phyloP scores from a whole-genome alignment of 306 rosid genomes.

The Fragaria iinumae region DNA sequence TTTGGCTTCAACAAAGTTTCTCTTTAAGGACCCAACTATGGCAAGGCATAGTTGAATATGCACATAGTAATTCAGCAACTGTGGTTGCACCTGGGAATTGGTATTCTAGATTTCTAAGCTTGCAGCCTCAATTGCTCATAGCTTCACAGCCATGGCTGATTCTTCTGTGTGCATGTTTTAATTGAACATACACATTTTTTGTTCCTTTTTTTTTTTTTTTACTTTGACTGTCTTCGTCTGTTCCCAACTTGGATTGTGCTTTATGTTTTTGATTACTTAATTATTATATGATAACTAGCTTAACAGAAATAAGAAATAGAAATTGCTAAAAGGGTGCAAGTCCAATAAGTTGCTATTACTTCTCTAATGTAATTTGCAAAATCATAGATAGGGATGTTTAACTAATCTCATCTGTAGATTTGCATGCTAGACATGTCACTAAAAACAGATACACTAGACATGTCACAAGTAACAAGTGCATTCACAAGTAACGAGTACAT shows the following conservation, averaged over 20 bases:
- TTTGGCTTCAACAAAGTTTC: constrained; percentile 60
- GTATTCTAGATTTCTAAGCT: constrained; percentile 22
- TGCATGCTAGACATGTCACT: no score
- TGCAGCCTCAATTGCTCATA: constrained; percentile 22
- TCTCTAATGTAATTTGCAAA: no score
- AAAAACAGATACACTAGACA: no score
- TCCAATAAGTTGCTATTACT: no score
- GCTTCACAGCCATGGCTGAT: constrained; percentile 16
- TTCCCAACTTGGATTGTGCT: background rate
- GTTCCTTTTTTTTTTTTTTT: background rate
- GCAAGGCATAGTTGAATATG: constrained; percentile 33
- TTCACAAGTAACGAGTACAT: no score
- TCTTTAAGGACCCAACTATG: constrained; percentile 52
- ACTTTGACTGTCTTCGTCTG: constrained; percentile 8
- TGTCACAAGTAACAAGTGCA: no score
- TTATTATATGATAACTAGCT: background rate
- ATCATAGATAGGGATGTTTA: no score
- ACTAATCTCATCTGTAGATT: no score
- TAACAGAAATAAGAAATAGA: no score
- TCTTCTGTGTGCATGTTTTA: constrained; percentile 7
- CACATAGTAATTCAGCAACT: constrained; percentile 45
- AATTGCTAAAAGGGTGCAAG: no score
- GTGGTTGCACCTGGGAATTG: constrained; percentile 41
- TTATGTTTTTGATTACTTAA: background rate
- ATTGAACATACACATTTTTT: constrained; percentile 26